A percentile compares a stretch with the other conserved stretches of the same genome.
phyloP scores from a whole-genome alignment of 352 stramenopile species.

The Globisporangium nodosum region DNA sequence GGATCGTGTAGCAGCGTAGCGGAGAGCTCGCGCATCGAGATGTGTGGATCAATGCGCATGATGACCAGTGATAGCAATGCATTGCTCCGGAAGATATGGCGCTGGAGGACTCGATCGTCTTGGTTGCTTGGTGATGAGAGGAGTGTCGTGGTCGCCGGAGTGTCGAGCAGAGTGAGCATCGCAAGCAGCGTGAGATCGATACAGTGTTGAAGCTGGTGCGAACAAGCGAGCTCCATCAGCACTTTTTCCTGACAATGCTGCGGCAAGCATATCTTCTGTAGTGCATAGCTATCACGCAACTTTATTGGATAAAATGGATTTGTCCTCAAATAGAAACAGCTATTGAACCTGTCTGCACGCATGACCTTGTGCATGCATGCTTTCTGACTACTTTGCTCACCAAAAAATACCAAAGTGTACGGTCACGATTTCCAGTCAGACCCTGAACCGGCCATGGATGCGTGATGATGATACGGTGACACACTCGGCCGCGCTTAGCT shows the following conservation, averaged over 20 bases:
- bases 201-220: too few species aligned
- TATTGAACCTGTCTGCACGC: background rate
- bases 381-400: background rate
- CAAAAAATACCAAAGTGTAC: background rate
- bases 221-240: too few species aligned
- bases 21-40: background rate
- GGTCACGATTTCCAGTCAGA: background rate
- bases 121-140: background rate
- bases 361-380: background rate
- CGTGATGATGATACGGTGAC: constrained; percentile 7
- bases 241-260: background rate
- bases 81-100: background rate
- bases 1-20: background rate
- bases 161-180: background rate
- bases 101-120: too few species aligned
- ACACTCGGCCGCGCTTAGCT: constrained; percentile 9
- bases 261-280: background rate
- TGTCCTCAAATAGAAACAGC: background rate
- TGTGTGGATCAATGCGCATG: background rate
- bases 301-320: background rate
- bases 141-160: background rate
- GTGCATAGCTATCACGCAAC: background rate
- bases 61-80: background rate
- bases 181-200: too few species aligned
- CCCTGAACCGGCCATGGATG: background rate